Evolutionary conservation across 1,284 basidiomycete species (phyloP).

Genomic region (Chondrostereum purpureum): DNA sequence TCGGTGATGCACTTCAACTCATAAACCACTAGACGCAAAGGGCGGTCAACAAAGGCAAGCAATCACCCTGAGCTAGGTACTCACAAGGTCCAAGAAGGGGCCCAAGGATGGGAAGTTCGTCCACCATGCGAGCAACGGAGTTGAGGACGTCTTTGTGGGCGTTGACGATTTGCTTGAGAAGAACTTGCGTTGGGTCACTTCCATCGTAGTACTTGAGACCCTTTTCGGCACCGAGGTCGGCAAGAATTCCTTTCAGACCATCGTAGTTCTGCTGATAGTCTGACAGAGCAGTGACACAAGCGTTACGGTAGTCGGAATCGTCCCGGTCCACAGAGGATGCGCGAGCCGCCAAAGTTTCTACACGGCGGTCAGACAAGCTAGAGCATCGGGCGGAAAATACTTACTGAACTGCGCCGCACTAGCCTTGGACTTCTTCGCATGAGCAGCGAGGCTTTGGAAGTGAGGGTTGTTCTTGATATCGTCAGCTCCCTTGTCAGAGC

Average conservation of each 20-base stretch:
- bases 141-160: constrained; percentile 37
- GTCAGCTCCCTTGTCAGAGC: not conserved
- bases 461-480: not conserved
- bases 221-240: constrained; percentile 33
- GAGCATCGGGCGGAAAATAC: not conserved
- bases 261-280: constrained; percentile 33
- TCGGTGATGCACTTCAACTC: constrained; percentile 45
- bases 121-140: constrained; percentile 23
- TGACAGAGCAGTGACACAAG: constrained; percentile 29
- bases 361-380: not conserved
- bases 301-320: constrained; percentile 30
- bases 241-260: constrained; percentile 30
- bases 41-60: constrained; percentile 8
- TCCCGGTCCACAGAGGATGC: constrained; percentile 21
- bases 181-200: constrained; percentile 35
- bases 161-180: constrained; percentile 46
- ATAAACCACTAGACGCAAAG: constrained; percentile 32
- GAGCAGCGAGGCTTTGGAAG: not conserved
- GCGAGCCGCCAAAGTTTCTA: constrained; percentile 29
- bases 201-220: constrained; percentile 50
- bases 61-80: constrained; percentile 19
- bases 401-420: not conserved
- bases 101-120: constrained; percentile 37
- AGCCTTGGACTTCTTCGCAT: not conserved
- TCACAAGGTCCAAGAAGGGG: constrained; percentile 49